Percentiles rank a stretch among this genome's conserved stretches.
Conservation (phyloP, 164 flowering plant genomes). For the Euptelea pleiosperma region DNA sequence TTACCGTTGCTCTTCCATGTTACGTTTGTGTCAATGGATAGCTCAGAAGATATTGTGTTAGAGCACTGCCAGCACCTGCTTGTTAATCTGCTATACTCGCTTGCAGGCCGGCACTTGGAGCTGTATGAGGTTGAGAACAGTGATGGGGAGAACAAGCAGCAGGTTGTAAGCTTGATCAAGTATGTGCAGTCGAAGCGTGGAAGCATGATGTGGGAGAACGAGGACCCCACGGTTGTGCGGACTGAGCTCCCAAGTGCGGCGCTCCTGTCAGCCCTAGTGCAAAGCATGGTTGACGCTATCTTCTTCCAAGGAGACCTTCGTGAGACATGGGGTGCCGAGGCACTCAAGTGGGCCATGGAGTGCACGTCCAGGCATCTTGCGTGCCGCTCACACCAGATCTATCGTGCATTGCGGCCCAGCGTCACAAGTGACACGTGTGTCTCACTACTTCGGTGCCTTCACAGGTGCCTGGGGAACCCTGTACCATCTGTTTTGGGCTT, state of each 20-base stretch:
- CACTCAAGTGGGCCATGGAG: constrained; percentile 99
- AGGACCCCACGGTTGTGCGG: constrained; percentile 76
- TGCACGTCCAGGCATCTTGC: constrained; percentile 99
- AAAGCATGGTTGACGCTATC: constrained; percentile 99
- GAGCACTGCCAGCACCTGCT: constrained; percentile 98
- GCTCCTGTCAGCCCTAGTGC: constrained; percentile 92
- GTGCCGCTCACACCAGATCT: constrained; percentile 97
- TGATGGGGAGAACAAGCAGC: constrained; percentile 98
- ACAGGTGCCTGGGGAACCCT: constrained; percentile 88
- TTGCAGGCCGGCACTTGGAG: constrained; percentile 95
- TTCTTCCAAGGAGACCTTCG: constrained; percentile 98
- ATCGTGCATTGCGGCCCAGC: constrained; percentile 86
- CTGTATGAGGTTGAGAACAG: constrained; percentile 87
- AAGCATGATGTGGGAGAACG: constrained; percentile 99
- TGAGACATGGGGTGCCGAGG: constrained; percentile 97
- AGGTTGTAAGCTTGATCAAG: constrained; percentile 93
- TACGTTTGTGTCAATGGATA: constrained; percentile 98
- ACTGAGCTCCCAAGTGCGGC: constrained; percentile 96
- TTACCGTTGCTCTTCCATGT: constrained; percentile 94
- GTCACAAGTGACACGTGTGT: constrained; percentile 96
- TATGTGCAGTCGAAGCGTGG: constrained; percentile 98
- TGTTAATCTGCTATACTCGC: constrained; percentile 89
- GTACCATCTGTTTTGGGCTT: constrained; percentile 88
- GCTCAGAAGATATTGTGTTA: constrained; percentile 94
- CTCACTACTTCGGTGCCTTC: constrained; percentile 88